These are phyloP conservation scores for Rhododendron williamsianum DNA, from an alignment of 148 eudicot species.

Conservation along the genomic window DNA sequence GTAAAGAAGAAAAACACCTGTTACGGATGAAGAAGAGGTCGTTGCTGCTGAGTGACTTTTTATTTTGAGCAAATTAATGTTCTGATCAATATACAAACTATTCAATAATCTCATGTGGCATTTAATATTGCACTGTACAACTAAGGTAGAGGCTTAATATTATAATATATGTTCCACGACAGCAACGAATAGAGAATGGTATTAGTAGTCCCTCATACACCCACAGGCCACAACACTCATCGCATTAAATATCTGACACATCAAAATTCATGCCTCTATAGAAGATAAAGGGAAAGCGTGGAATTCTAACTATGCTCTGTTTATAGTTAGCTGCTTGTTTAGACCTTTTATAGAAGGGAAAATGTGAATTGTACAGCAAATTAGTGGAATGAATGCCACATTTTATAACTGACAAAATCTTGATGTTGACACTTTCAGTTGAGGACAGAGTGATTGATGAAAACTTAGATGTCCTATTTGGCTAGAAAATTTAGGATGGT, in stretches of 20 bases:
- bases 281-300: background rate
- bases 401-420: background rate
- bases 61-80: background rate
- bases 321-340: background rate
- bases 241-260: background rate
- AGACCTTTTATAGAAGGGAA: background rate
- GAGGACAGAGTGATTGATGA: background rate
- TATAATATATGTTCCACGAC: background rate
- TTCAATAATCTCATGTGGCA: background rate
- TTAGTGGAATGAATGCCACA: background rate
- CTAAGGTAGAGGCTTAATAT: background rate
- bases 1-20: background rate
- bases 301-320: background rate
- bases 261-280: background rate
- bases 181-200: background rate
- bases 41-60: background rate
- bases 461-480: background rate
- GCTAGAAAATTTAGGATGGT: background rate
- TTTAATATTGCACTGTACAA: background rate
- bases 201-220: background rate
- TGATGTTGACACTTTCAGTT: background rate
- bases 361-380: background rate
- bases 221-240: background rate
- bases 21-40: background rate
- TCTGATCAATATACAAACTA: background rate